phyloP scores from a whole-genome alignment of 768 basidiomycete genomes.

The Leccinum incarnatum region DNA sequence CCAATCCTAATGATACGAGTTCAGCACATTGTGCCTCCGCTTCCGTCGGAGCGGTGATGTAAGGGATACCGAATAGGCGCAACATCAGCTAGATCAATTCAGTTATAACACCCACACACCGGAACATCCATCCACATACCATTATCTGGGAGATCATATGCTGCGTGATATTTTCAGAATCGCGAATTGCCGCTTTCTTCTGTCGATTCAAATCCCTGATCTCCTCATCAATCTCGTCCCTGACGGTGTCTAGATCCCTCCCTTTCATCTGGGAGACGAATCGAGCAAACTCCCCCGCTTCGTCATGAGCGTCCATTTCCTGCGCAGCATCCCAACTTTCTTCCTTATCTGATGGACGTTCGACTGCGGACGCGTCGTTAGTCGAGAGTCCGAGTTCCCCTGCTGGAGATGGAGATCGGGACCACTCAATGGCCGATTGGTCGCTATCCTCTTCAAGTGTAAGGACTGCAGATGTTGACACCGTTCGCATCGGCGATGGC shows the following conservation, averaged over 20 bases:
- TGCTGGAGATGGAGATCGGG: conserved; percentile 38
- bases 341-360: conserved; percentile 25
- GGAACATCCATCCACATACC: conserved; percentile 36
- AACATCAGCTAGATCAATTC: conserved; percentile 66
- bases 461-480: background rate
- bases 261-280: conserved; percentile 93
- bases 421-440: conserved; percentile 34
- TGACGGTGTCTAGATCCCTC: conserved; percentile 74
- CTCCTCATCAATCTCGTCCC: conserved; percentile 90
- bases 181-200: conserved; percentile 84
- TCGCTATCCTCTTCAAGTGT: conserved; percentile 22
- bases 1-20: conserved; percentile 78
- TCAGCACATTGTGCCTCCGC: conserved; percentile 98
- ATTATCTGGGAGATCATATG: conserved; percentile 90
- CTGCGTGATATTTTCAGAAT: conserved; percentile 92
- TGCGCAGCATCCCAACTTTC: conserved; percentile 80
- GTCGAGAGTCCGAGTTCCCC: conserved; percentile 2
- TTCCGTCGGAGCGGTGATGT: conserved; percentile 98
- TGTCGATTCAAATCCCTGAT: conserved; percentile 78
- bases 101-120: background rate
- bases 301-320: conserved; percentile 76
- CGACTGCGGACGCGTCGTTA: conserved; percentile 12
- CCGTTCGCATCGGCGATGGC: conserved; percentile 14
- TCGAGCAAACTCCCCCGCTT: conserved; percentile 87
- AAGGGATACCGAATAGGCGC: conserved; percentile 93